These are phyloP conservation scores for Fusarium lateritium DNA, from an alignment of 2,329 filamentous ascomycete species.

Conservation along the genomic window DNA sequence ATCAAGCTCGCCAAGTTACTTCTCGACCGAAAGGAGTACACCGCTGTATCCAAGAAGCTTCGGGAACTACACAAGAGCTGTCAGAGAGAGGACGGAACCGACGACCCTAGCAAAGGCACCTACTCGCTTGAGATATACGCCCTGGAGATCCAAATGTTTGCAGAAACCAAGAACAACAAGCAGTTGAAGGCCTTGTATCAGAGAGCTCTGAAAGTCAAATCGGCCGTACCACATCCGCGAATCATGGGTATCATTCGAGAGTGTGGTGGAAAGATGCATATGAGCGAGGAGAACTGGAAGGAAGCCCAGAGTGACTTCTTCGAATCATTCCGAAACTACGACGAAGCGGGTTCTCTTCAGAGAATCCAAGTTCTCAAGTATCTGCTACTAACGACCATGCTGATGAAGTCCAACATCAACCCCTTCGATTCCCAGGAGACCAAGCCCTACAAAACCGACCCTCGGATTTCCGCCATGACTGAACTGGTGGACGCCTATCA, in stretches of 20 bases:
- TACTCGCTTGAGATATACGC: conserved; percentile 97
- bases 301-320: conserved; percentile 98
- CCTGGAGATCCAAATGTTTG: conserved; percentile 98
- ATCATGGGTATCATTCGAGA: conserved; percentile 99
- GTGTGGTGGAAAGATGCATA: conserved; percentile 99
- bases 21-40: conserved; percentile 91
- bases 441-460: conserved; percentile 96
- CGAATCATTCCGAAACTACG: conserved; percentile 98
- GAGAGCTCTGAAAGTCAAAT: conserved; percentile 90
- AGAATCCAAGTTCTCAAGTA: conserved; percentile 98
- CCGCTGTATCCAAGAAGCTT: conserved; percentile 83
- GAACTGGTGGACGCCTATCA: conserved; percentile 97
- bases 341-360: conserved; percentile 96
- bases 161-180: conserved; percentile 97
- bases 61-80: conserved; percentile 91
- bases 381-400: conserved; percentile 94
- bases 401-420: conserved; percentile 99
- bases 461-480: conserved; percentile 96
- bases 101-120: conserved; percentile 95
- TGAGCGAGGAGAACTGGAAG: conserved; percentile 99
- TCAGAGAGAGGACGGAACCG: conserved; percentile 86
- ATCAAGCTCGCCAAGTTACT: conserved; percentile 95
- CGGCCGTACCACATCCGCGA: conserved; percentile 97
- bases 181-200: conserved; percentile 94
- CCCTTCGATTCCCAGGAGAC: conserved; percentile 99